phyloP scores from a whole-genome alignment of 2,329 filamentous ascomycete species.

The Botrytis sinoallii region DNA sequence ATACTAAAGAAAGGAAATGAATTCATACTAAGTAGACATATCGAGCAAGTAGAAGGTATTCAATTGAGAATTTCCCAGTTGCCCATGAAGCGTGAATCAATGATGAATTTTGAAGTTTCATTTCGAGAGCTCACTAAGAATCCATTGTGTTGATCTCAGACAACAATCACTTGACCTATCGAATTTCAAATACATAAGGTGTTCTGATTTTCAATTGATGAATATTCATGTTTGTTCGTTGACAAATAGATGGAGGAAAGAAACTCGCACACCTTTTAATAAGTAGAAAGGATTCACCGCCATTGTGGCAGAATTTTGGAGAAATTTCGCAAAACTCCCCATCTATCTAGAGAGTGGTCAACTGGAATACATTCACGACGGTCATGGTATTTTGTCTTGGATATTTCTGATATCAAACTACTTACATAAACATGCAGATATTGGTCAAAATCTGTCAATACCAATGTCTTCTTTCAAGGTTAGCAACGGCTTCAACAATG shows the following conservation, averaged over 20 bases:
- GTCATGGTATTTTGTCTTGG: not conserved
- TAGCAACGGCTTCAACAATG: not conserved
- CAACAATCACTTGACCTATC: not conserved
- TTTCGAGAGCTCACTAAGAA: not conserved
- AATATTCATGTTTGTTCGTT: not conserved
- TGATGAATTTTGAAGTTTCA: not conserved
- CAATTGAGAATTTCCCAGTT: not conserved
- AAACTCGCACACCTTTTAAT: not conserved
- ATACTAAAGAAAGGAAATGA: accelerated
- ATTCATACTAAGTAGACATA: not conserved
- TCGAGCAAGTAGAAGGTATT: not conserved
- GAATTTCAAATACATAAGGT: not conserved
- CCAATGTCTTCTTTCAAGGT: constrained; percentile 19
- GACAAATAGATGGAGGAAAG: not conserved
- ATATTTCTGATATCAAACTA: not conserved
- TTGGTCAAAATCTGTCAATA: not conserved
- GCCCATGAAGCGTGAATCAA: not conserved
- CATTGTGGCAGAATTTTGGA: not conserved
- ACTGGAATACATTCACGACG: not conserved
- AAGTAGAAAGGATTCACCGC: not conserved
- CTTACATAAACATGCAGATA: not conserved
- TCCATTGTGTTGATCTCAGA: not conserved
- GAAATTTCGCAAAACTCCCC: not conserved
- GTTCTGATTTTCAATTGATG: not conserved
- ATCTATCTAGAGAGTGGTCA: not conserved